Evolutionary conservation across 106 monocot species (phyloP).

Genomic region (Dioscorea zingiberensis): DNA sequence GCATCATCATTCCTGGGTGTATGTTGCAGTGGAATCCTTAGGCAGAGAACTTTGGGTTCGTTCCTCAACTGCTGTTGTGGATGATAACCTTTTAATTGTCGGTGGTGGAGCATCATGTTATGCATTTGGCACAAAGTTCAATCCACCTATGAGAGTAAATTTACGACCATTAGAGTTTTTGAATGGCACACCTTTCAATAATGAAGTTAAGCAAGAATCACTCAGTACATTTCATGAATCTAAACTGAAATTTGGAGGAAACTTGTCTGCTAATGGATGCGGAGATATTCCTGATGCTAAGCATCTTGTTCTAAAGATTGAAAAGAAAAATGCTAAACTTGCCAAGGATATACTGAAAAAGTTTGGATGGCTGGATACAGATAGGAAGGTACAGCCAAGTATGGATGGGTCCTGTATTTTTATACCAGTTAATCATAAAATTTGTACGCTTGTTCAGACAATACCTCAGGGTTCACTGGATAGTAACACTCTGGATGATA

Average conservation of each 20-base stretch:
- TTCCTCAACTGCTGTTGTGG: slow-evolving; percentile 52
- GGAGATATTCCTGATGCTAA: neutral
- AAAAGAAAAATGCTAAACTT: slow-evolving; percentile 74
- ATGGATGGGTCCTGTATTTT: slow-evolving; percentile 47
- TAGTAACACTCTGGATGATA: slow-evolving; percentile 6
- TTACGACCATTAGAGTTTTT: slow-evolving; percentile 32
- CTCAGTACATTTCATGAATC: too few relatives aligned
- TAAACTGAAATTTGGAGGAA: too few relatives aligned
- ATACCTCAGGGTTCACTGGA: slow-evolving; percentile 10
- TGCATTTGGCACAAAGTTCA: slow-evolving; percentile 97
- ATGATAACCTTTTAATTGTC: slow-evolving; percentile 68
- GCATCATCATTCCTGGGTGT: slow-evolving; percentile 38
- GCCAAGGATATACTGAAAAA: slow-evolving; percentile 78
- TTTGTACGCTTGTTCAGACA: slow-evolving; percentile 29
- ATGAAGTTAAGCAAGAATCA: too few relatives aligned
- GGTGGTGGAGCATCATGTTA: slow-evolving; percentile 97
- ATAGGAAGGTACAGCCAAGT: slow-evolving; percentile 52
- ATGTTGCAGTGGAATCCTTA: slow-evolving; percentile 41
- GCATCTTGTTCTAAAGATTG: slow-evolving; percentile 41
- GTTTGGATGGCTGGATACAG: slow-evolving; percentile 77
- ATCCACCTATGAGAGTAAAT: slow-evolving; percentile 61
- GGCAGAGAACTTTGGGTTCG: slow-evolving; percentile 67
- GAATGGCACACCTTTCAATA: neutral
- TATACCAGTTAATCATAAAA: slow-evolving; percentile 49
- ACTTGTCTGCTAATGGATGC: too few relatives aligned